Evolutionary conservation across 1,284 basidiomycete species (phyloP).

Genomic region (Trametes sp.): DNA sequence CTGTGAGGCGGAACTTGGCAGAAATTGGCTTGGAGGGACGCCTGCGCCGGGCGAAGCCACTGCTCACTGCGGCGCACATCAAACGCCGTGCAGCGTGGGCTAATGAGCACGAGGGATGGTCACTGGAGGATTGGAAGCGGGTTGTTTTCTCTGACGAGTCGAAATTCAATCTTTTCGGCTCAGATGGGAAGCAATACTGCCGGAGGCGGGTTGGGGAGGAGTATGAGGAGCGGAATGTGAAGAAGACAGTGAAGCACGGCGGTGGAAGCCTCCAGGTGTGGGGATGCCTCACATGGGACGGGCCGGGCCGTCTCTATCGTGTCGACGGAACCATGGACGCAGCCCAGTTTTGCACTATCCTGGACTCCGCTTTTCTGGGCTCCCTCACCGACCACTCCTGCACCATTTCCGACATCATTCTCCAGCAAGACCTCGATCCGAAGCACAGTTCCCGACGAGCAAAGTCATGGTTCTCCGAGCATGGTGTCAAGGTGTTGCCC

Average conservation of each 20-base stretch:
- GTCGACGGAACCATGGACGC: conserved; percentile 8
- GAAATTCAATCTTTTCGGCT: conserved; percentile 19
- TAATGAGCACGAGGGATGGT: not conserved
- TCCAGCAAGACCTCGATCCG: conserved; percentile 2
- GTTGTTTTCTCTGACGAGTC: conserved; percentile 16
- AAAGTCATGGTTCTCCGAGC: not conserved
- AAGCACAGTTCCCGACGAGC: not conserved
- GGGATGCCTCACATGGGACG: conserved; percentile 11
- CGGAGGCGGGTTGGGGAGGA: conserved; percentile 12
- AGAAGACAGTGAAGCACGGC: conserved; percentile 6
- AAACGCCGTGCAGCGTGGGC: conserved; percentile 6
- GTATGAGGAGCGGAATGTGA: conserved; percentile 2
- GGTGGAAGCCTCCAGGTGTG: conserved; percentile 18
- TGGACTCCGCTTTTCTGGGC: not conserved
- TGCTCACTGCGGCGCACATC: not conserved
- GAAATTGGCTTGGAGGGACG: conserved; percentile 6
- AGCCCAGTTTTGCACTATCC: not conserved
- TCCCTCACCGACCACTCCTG: not conserved
- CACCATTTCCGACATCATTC: not conserved
- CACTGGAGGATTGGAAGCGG: not conserved
- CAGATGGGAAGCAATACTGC: conserved; percentile 16
- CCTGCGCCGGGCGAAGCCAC: conserved; percentile 5
- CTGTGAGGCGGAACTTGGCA: not conserved
- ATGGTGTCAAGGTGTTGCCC: not conserved
- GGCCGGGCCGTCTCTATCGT: conserved; percentile 7